Conservation (phyloP, 148 eudicot species). For the Amaranthus cruentus region DNA sequence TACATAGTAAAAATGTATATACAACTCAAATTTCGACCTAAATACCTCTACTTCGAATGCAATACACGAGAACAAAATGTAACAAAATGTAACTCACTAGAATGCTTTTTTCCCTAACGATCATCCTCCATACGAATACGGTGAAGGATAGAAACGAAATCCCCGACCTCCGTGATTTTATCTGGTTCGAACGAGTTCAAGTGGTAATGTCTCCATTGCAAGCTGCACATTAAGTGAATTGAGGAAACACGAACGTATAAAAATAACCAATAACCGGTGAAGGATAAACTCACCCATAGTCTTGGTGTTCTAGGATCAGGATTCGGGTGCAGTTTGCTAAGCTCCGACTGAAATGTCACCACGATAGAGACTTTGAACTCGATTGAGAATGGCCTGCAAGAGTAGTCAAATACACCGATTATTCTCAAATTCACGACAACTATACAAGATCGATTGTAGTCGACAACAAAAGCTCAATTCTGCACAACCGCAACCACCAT, state of each 20-base stretch:
- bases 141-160: too few relatives aligned
- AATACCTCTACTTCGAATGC: too few relatives aligned
- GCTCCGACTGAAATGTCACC: constrained; percentile 54
- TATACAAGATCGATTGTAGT: neutral
- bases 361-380: constrained; percentile 65
- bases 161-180: constrained; percentile 15
- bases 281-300: constrained; percentile 52
- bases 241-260: neutral
- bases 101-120: too few relatives aligned
- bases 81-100: too few relatives aligned
- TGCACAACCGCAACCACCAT: too few relatives aligned
- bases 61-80: too few relatives aligned
- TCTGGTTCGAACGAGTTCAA: constrained; percentile 55
- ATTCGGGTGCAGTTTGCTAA: constrained; percentile 48
- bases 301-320: constrained; percentile 57
- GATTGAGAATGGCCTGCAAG: constrained; percentile 65
- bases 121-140: too few relatives aligned
- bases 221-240: constrained; percentile 32
- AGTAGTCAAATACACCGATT: neutral
- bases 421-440: neutral
- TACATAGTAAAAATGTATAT: too few relatives aligned
- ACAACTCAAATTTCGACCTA: too few relatives aligned
- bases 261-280: neutral
- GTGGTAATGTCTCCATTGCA: constrained; percentile 64
- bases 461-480: too few relatives aligned